These are phyloP conservation scores for Pleurozium schreberi DNA, from an alignment of 225 moss, liverwort and hornwort species.

Conservation along the genomic window DNA sequence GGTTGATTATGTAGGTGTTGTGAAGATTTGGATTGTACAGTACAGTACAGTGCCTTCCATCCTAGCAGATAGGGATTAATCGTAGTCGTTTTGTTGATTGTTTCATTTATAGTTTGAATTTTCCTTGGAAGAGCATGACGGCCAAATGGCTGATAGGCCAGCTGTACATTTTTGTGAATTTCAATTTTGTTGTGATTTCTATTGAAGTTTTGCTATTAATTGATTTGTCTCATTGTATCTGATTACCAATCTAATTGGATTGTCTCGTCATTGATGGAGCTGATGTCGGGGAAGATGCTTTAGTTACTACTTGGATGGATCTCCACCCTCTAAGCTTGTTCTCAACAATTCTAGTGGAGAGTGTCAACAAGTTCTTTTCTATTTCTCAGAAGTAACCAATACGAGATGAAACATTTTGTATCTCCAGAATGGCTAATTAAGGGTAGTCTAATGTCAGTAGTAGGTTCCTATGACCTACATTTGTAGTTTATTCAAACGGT, in stretches of 20 bases:
- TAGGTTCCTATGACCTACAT: background rate
- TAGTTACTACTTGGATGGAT: background rate
- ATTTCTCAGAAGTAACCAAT: background rate
- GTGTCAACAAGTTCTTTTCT: background rate
- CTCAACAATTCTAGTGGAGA: background rate
- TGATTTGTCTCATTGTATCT: background rate
- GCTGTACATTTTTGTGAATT: conserved; percentile 31
- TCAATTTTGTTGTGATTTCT: conserved; percentile 1
- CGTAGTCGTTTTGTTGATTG: conserved; percentile 13
- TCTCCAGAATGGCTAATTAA: background rate
- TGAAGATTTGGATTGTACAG: conserved; percentile 12
- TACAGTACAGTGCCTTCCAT: background rate
- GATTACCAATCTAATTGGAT: background rate
- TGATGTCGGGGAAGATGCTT: background rate
- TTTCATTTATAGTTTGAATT: background rate
- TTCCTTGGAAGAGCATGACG: background rate
- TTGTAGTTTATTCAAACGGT: background rate
- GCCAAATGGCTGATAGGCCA: conserved; percentile 1
- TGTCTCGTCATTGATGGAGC: background rate
- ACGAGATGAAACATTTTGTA: background rate
- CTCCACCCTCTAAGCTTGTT: background rate
- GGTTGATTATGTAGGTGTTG: background rate
- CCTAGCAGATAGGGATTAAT: background rate
- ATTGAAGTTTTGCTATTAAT: background rate
- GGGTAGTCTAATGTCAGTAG: background rate